Evolutionary conservation across 306 rosid species (phyloP).

Genomic region (Rosa chinensis): DNA sequence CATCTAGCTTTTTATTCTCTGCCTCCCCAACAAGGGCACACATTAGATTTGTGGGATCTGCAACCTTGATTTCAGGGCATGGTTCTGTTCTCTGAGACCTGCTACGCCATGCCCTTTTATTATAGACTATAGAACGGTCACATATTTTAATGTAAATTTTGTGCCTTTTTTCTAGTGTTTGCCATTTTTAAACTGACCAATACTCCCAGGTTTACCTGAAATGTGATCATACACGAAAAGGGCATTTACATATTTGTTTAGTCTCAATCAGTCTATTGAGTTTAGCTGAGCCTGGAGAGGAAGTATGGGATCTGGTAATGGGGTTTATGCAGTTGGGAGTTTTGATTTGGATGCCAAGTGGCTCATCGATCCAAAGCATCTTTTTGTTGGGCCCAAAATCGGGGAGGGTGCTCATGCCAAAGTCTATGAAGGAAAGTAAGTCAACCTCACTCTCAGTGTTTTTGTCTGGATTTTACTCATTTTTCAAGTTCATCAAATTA

Average conservation of each 20-base stretch:
- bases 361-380: constrained; percentile 81
- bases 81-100: constrained; percentile 37
- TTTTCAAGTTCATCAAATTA: constrained; percentile 13
- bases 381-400: constrained; percentile 90
- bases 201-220: background rate
- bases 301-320: constrained; percentile 90
- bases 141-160: background rate
- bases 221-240: constrained; percentile 9
- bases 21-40: constrained; percentile 50
- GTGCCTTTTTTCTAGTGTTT: background rate
- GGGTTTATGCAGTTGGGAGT: constrained; percentile 70
- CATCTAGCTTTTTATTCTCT: constrained; percentile 54
- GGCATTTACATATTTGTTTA: constrained; percentile 22
- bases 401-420: constrained; percentile 97
- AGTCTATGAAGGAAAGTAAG: constrained; percentile 97
- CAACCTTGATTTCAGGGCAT: constrained; percentile 57
- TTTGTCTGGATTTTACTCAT: constrained; percentile 10
- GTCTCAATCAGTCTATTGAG: constrained; percentile 26
- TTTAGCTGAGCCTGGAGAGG: background rate
- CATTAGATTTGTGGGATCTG: constrained; percentile 39
- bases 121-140: background rate
- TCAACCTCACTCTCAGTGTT: constrained; percentile 34
- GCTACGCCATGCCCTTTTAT: constrained; percentile 31
- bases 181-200: constrained; percentile 10
- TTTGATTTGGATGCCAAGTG: constrained; percentile 73